Base-by-base conservation (phyloP, 2,329 filamentous ascomycete genomes). In the Trichoderma asperellum region DNA sequence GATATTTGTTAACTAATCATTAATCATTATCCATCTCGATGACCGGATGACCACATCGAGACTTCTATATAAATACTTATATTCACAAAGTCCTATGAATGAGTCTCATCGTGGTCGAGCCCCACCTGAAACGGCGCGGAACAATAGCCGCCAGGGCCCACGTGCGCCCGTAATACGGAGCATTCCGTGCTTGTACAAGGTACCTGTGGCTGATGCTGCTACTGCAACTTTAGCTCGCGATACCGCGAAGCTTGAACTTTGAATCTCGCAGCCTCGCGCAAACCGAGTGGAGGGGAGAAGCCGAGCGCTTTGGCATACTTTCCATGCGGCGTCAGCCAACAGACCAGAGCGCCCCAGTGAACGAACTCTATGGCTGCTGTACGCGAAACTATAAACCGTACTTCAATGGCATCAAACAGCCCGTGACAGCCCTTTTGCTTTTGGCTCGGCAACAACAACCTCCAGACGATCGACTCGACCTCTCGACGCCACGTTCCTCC, bases 121-220 rank as follows among this genome's bases (percentile, higher is more conserved):
- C 60, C 60, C 60, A 37, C 60, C 37, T 1, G 12, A 34, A 29
- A 24, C 11, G 27, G 35, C 61, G 34, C 49, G 32, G 34, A 53
- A 53, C 60, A 63, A 29, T 12, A 34, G 49, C 32, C 21, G 60
- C 47, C 21, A 27, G 27, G 61, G 55, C 47, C 61, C 47, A 18
- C 37, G 58, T 18, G 69, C 43, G 47, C 47, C 18, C 24, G 47
- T 21, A 24, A 5, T 21, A 4, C 40, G 21, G 21, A 49, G 47
- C 47, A 24, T 49, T 21, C 47, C 21, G 18, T 49, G 4, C n/a
- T 2, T 49, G 11, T 49, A 49, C 74, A 12, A 71, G 76, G 58
- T 72, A 73, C 18, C 77, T 85, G 49, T 27, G 11, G 21, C 49
- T n/a, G 24, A 14, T 24, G 71, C 49, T 52, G 47, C 47, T n/a